Base-by-base conservation (phyloP, 805 yeast species). In the Priceomyces fermenticarens region DNA sequence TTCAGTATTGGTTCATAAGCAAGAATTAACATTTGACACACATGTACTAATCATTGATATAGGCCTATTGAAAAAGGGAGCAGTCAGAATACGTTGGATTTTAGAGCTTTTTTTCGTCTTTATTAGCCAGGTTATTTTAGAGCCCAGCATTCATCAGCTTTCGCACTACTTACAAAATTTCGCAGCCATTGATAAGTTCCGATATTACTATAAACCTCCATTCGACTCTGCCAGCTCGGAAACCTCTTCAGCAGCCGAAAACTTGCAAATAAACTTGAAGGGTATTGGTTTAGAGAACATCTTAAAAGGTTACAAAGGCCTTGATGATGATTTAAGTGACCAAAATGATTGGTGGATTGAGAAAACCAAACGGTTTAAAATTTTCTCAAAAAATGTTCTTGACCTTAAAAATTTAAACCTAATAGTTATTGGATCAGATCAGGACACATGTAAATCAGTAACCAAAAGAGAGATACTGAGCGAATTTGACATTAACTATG, bases 41-140 rank as follows among this genome's bases (percentile, higher is more conserved):
- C 58, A 60, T 3, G 60, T 72, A 0, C 49, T 85, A 2, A 67
- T 74, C 7, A 40, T 85, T 3, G 84, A 82, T 42, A 38, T 83
- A 2, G 58, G 58, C 3, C 55, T 81, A 4, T 77, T 85, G 0
- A 52, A 57, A 1, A 44, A 56, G 2, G 89, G 88, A 1, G 47
- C 65, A 34, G 56, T 55, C 15, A 58, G 67, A 10, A 11, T 77
- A 0, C 42, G 46, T 0, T 28, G 35, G 0, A 64, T 83, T 0
- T 26, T 78, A 1, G 39, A 50, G 0, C 40, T 54, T 2, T 40
- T 80, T 0, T 60, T 75, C 28, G 43, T 52, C 3, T 71, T 60
- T 44, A 40, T 60, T 7, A 38, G 47, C 12, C 42, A 46, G 13
- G 37, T 48, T 3, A 25, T 57, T 6, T 48, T 58, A 14, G 39